Conservation (phyloP, 1,284 basidiomycete genomes). For the Amylostereum areolatum region DNA sequence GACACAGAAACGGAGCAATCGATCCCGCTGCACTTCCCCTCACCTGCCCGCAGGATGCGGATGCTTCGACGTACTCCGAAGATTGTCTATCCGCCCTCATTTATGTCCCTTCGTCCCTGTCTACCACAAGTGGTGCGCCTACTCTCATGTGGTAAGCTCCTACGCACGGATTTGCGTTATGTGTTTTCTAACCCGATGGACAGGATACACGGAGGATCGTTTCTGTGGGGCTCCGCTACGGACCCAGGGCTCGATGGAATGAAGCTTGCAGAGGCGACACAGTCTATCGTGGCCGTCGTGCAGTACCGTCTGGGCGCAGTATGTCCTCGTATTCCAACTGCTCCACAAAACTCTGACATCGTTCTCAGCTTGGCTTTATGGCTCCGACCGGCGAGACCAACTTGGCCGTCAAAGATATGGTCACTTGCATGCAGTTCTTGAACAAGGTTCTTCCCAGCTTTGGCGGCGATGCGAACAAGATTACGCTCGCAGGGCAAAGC, state of each 20-base stretch:
- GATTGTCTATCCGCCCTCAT: constrained; percentile 76
- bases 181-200: constrained; percentile 4
- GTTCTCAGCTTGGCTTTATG: constrained; percentile 65
- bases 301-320: constrained; percentile 84
- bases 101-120: constrained; percentile 52
- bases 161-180: not conserved
- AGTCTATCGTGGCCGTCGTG: constrained; percentile 78
- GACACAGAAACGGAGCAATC: constrained; percentile 41
- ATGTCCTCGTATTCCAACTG: constrained; percentile 21
- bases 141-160: constrained; percentile 58
- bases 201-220: constrained; percentile 88
- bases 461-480: constrained; percentile 57
- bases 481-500: constrained; percentile 87
- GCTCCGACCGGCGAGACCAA: constrained; percentile 65
- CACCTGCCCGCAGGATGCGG: constrained; percentile 60
- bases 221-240: constrained; percentile 65
- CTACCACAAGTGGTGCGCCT: constrained; percentile 33
- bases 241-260: constrained; percentile 77
- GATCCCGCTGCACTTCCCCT: constrained; percentile 55
- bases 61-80: constrained; percentile 51
- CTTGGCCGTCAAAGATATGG: constrained; percentile 65
- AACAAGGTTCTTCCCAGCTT: constrained; percentile 57
- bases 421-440: constrained; percentile 66
- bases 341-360: not conserved
- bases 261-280: constrained; percentile 62